Base-by-base conservation (phyloP, 192 early-diverging fungal genomes). In the Coemansia sp. region DNA sequence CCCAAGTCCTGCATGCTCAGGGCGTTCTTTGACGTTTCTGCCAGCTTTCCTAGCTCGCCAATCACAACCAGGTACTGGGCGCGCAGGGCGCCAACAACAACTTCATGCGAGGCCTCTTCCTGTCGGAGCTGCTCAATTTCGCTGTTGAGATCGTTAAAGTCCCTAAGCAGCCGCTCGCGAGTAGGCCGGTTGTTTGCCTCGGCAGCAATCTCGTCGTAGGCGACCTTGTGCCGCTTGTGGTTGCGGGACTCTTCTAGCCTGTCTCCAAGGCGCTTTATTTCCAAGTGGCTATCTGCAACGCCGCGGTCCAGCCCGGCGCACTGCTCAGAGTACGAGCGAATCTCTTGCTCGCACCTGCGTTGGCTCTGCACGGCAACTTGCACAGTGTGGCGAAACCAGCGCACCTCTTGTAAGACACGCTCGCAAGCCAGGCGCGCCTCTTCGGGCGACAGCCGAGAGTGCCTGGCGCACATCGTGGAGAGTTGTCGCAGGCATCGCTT, bases 141-240 rank as follows among this genome's bases (percentile, higher is more conserved):
- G 56, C 16, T 28, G 12, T 68, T 65, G 11, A 80, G 62, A 5
- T 71, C 60, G 20, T 47, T 53, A 33, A 72, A 75, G 25, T 80
- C 78, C 23, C 25, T 35, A 1, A 56, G 62, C 10, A 80, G 66
- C 20, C 57, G 42, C 20, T 57, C 59, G 55, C 78, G 72, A 16
- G 65, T 50, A 9, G 69, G 69, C 2, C 62, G 66, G 20, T 66
- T 72, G 62, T 80, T 75, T 14, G 73, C 78, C 45, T 80, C 78
- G 0, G 16, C 36, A 4, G 78, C 78, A 43, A 80, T 80, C 38
- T 80, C 78, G 53, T 80, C 78, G 57, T 80, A 80, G 10, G 72
- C 72, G 28, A 80, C 75, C 23, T 71, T 68, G 72, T 80, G 72
- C n/a, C 73, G 56, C 66, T 80, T 80, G 60, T 72, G 69, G 53